phyloP scores from a whole-genome alignment of 768 basidiomycete genomes.

The Phallus indusiatus region DNA sequence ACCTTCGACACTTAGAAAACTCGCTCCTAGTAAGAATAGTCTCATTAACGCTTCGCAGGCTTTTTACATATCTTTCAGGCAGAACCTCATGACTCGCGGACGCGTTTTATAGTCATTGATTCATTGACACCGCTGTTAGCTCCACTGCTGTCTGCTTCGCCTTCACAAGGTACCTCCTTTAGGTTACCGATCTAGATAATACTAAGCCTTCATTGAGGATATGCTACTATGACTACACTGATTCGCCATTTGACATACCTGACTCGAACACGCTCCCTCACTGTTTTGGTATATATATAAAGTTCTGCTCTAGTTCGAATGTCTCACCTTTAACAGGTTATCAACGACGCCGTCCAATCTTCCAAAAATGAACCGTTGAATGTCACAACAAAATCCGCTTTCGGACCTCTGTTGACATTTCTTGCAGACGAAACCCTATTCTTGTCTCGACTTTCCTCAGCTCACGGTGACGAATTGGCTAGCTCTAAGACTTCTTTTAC shows the following conservation, averaged over 20 bases:
- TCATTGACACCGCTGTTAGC: constrained; percentile 53
- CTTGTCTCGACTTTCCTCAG: constrained; percentile 30
- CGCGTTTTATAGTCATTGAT: constrained; percentile 54
- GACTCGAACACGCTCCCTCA: constrained; percentile 33
- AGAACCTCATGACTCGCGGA: constrained; percentile 10
- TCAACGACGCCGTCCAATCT: constrained; percentile 43
- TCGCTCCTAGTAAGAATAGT: constrained; percentile 21
- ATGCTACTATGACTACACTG: constrained; percentile 62
- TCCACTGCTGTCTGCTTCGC: constrained; percentile 51
- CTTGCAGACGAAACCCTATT: constrained; percentile 69
- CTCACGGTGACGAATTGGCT: constrained; percentile 10
- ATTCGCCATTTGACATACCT: constrained; percentile 54
- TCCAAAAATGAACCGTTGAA: constrained; percentile 28
- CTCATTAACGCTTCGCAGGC: background rate
- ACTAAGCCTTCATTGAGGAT: constrained; percentile 29
- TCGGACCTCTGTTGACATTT: constrained; percentile 69
- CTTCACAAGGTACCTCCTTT: constrained; percentile 44
- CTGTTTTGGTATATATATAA: constrained; percentile 39
- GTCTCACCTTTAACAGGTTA: constrained; percentile 32
- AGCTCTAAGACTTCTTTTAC: constrained; percentile 20
- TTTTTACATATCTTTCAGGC: background rate
- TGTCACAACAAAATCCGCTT: constrained; percentile 39
- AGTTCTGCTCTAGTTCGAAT: background rate
- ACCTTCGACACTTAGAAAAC: constrained; percentile 36
- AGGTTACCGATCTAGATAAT: background rate